phyloP scores from a whole-genome alignment of 192 early-diverging fungal species.

The Coemansia sp. region DNA sequence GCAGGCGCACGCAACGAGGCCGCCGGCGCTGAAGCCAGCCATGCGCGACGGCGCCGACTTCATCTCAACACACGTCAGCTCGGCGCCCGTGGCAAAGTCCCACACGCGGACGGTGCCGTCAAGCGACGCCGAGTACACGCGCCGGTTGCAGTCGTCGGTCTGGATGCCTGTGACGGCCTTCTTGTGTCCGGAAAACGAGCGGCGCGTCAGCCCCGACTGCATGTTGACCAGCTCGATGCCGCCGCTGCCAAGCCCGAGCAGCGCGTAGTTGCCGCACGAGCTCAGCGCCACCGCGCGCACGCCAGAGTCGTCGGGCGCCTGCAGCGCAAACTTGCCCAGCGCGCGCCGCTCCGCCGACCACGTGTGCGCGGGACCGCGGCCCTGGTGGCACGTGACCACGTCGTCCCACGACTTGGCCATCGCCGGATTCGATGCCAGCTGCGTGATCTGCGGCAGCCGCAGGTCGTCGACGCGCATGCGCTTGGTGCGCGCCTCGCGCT shows the following conservation, averaged over 20 bases:
- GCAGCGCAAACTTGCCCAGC: constrained; percentile 69
- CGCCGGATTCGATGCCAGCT: constrained; percentile 66
- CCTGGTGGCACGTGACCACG: constrained; percentile 83
- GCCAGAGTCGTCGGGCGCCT: constrained; percentile 60
- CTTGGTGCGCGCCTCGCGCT: constrained; percentile 59
- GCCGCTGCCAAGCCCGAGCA: constrained; percentile 78
- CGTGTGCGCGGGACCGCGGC: constrained; percentile 68
- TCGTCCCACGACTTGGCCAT: constrained; percentile 90
- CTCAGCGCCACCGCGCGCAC: constrained; percentile 72
- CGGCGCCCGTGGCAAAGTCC: constrained; percentile 72
- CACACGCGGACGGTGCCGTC: constrained; percentile 79
- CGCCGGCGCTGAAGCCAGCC: constrained; percentile 67
- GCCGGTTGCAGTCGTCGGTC: constrained; percentile 70
- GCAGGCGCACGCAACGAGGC: constrained; percentile 75
- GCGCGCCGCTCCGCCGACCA: constrained; percentile 82
- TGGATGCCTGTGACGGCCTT: constrained; percentile 81
- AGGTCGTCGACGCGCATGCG: constrained; percentile 63
- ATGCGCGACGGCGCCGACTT: constrained; percentile 65
- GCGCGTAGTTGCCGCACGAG: constrained; percentile 91
- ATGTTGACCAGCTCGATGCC: constrained; percentile 89
- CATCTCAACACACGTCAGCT: constrained; percentile 66
- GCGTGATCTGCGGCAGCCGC: constrained; percentile 71
- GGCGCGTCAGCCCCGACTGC: constrained; percentile 84
- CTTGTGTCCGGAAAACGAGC: constrained; percentile 71
- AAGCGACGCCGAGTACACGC: constrained; percentile 73